Evolutionary conservation across 768 basidiomycete genomes (phyloP), one percentile per base, ranked within the genome.

Genomic region (Jaapia argillacea): DNA sequence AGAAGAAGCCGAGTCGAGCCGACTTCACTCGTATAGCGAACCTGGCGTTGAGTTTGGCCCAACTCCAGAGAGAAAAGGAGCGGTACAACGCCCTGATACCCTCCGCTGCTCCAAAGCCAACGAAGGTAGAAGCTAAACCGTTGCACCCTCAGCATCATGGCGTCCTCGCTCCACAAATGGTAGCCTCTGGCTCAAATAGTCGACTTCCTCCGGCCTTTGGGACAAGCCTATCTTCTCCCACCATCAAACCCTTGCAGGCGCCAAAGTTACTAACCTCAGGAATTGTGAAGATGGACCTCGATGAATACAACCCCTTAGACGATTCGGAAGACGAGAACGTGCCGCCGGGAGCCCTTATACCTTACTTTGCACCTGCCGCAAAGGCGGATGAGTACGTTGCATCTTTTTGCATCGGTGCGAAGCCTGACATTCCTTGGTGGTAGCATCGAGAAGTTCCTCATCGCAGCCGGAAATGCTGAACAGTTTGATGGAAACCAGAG

Each of bases 401-500:
- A 31, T 38, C 27, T 18, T 14, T n/a, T 31, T 21, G 42, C 6
- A n/a, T n/a, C n/a, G n/a, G n/a, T n/a, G n/a, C n/a, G n/a, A n/a
- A n/a, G n/a, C n/a, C n/a, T n/a, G n/a, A n/a, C n/a, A n/a, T 37
- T 16, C 28, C 33, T 7, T 22, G 25, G 40, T 43, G 47, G 20
- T 36, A 77, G 77, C 46, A 71, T 79, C 41, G 64, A 72, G 36
- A 65, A 71, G 44, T 81, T 79, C 51, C 45, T 80, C 6, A 48
- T 71, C 10, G 59, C 66, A 40, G 78, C 77, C 21, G 74, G 75
- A 1, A 79, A 79, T 53, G 65, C 74, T 0, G 75, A 75, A 49
- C 60, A 60, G 14, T 81, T 81, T 51, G 76, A 79, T 48, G 71
- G 70, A 2, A 77, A 79, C 50, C 73, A 63, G 1, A 76, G 63